Evolutionary conservation across 2,329 filamentous ascomycete genomes (phyloP).

Genomic region (Epicoccum nigrum): DNA sequence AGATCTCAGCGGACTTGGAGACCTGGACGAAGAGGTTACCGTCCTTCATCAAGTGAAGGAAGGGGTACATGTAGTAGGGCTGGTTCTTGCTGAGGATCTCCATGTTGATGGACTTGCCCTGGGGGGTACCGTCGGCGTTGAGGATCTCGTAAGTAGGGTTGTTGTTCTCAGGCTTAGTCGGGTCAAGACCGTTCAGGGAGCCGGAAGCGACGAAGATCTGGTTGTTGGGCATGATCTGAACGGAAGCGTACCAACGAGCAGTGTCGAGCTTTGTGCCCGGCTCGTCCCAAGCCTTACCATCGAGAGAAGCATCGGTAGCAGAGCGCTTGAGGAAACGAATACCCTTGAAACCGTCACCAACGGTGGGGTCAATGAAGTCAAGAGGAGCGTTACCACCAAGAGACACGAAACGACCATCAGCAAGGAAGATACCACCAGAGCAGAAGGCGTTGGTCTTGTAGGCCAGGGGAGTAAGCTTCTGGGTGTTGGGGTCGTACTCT

Average conservation of each 20-base stretch:
- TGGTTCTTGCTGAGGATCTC: constrained; percentile 63
- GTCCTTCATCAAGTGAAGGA: constrained; percentile 64
- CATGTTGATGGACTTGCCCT: constrained; percentile 57
- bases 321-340: constrained; percentile 62
- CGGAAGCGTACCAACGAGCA: constrained; percentile 66
- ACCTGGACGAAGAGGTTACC: constrained; percentile 64
- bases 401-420: constrained; percentile 61
- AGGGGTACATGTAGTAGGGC: constrained; percentile 70
- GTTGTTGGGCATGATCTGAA: constrained; percentile 64
- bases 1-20: constrained; percentile 62
- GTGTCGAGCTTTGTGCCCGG: constrained; percentile 61
- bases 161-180: constrained; percentile 61
- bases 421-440: constrained; percentile 64
- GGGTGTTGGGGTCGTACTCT: constrained; percentile 62
- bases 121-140: constrained; percentile 54
- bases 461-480: constrained; percentile 54
- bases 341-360: constrained; percentile 64
- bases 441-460: constrained; percentile 68
- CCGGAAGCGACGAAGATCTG: constrained; percentile 66
- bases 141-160: constrained; percentile 69
- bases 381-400: constrained; percentile 65
- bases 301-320: constrained; percentile 50
- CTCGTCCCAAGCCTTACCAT: constrained; percentile 61
- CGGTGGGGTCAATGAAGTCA: constrained; percentile 61
- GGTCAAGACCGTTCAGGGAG: constrained; percentile 64